Evolutionary conservation across 2,329 filamentous ascomycete genomes (phyloP).

Genomic region (Aspergillus spinulosporus): DNA sequence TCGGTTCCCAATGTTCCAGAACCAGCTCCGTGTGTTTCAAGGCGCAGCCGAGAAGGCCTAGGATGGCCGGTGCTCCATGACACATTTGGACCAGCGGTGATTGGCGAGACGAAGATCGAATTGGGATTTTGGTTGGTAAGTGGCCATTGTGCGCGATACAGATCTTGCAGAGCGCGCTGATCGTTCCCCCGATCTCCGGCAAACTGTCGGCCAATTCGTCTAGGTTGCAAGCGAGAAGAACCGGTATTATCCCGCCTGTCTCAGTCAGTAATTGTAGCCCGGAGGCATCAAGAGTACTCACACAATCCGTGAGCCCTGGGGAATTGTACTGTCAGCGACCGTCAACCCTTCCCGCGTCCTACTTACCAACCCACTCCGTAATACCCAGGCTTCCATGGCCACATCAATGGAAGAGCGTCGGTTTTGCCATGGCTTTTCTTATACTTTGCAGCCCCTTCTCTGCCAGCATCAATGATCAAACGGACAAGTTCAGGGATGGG

Average conservation of each 20-base stretch:
- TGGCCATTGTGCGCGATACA: conserved; percentile 39
- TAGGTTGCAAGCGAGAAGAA: conserved; percentile 37
- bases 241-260: conserved; percentile 40
- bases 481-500: conserved; percentile 34
- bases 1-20: conserved; percentile 35
- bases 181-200: conserved; percentile 37
- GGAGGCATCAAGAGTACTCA: background rate
- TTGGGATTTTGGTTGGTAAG: conserved; percentile 40
- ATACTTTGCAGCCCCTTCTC: conserved; percentile 33
- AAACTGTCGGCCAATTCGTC: conserved; percentile 33
- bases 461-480: conserved; percentile 37
- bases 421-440: conserved; percentile 31
- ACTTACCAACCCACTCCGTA: conserved; percentile 43
- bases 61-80: conserved; percentile 42
- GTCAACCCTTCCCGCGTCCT: background rate
- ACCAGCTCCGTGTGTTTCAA: conserved; percentile 31
- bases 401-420: conserved; percentile 43
- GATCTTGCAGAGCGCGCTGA: conserved; percentile 39
- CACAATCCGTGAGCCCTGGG: conserved; percentile 28
- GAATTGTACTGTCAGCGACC: background rate
- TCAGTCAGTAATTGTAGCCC: conserved; percentile 32
- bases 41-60: conserved; percentile 38
- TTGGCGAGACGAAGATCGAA: conserved; percentile 17
- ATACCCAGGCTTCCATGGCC: conserved; percentile 38
- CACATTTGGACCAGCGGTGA: conserved; percentile 44